phyloP scores from a whole-genome alignment of 176 grass and related monocot species.

The Cenchrus americanus region DNA sequence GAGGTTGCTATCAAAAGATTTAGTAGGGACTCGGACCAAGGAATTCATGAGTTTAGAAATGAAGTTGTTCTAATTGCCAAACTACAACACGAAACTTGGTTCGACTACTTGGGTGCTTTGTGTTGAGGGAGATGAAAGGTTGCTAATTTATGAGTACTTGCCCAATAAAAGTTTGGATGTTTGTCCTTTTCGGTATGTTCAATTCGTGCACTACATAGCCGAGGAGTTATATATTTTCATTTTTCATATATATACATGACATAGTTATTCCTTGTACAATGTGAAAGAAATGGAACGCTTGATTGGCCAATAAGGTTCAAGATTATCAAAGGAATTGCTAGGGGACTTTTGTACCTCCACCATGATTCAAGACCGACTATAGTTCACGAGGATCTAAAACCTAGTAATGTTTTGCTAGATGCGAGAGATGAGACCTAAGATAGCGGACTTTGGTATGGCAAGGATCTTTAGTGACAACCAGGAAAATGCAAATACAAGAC shows the following conservation, averaged over 20 bases:
- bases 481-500: constrained; percentile 43
- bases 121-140: too few relatives aligned
- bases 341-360: constrained; percentile 65
- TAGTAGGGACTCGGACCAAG: too few relatives aligned
- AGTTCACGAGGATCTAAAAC: constrained; percentile 44
- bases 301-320: constrained; percentile 44
- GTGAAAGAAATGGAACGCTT: not conserved
- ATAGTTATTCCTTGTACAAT: constrained; percentile 18
- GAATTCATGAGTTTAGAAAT: too few relatives aligned
- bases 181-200: too few relatives aligned
- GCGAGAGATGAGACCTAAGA: constrained; percentile 48
- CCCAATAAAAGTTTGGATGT: too few relatives aligned
- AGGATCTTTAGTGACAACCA: constrained; percentile 45
- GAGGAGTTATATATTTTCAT: not conserved
- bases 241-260: constrained; percentile 13
- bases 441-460: constrained; percentile 54
- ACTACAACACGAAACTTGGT: too few relatives aligned
- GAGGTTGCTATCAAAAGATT: too few relatives aligned
- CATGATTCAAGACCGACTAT: constrained; percentile 18
- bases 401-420: constrained; percentile 47
- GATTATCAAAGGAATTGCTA: constrained; percentile 54
- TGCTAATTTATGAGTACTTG: too few relatives aligned
- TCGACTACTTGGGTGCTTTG: too few relatives aligned
- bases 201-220: too few relatives aligned
- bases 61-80: too few relatives aligned